Percentiles rank a stretch among this genome's conserved stretches.
Evolutionary conservation across 2,329 filamentous ascomycete genomes (phyloP).

Genomic region (Ophiostoma tasmaniense): DNA sequence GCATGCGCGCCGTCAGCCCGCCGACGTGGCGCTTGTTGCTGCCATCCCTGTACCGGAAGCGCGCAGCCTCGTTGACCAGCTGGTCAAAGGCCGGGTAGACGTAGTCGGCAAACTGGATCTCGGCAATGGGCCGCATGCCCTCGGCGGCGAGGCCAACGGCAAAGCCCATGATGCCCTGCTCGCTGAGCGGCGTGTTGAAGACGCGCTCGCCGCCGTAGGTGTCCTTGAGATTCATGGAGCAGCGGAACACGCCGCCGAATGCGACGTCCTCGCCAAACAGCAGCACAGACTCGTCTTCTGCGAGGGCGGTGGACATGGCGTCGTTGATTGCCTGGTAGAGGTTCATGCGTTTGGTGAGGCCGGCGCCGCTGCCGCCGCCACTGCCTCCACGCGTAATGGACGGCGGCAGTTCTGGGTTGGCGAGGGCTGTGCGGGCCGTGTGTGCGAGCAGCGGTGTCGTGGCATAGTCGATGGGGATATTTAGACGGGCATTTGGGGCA

Average conservation of each 20-base stretch:
- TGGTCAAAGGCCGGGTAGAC: slow-evolving; percentile 90
- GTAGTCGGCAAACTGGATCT: slow-evolving; percentile 95
- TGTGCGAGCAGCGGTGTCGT: slow-evolving; percentile 75
- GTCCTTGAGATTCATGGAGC: slow-evolving; percentile 81
- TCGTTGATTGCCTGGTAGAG: slow-evolving; percentile 91
- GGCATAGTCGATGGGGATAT: slow-evolving; percentile 79
- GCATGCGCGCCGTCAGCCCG: slow-evolving; percentile 82
- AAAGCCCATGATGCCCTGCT: slow-evolving; percentile 92
- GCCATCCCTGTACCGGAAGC: slow-evolving; percentile 71
- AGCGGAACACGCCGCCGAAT: slow-evolving; percentile 93
- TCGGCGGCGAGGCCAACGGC: slow-evolving; percentile 83
- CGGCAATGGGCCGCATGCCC: slow-evolving; percentile 85
- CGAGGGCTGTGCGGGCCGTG: slow-evolving; percentile 61
- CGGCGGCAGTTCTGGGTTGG: slow-evolving; percentile 59
- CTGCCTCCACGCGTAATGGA: slow-evolving; percentile 27
- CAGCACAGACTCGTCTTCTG: slow-evolving; percentile 74
- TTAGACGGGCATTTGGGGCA: slow-evolving; percentile 55
- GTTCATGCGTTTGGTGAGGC: slow-evolving; percentile 75
- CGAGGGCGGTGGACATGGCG: slow-evolving; percentile 72
- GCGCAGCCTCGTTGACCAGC: slow-evolving; percentile 86
- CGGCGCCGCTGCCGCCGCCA: slow-evolving; percentile 44
- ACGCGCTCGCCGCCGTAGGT: slow-evolving; percentile 82
- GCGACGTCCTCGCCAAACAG: slow-evolving; percentile 96
- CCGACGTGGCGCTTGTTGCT: slow-evolving; percentile 53
- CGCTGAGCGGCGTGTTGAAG: slow-evolving; percentile 91